Conservation (phyloP, 805 yeast genomes). For the Starmerella floricola region DNA sequence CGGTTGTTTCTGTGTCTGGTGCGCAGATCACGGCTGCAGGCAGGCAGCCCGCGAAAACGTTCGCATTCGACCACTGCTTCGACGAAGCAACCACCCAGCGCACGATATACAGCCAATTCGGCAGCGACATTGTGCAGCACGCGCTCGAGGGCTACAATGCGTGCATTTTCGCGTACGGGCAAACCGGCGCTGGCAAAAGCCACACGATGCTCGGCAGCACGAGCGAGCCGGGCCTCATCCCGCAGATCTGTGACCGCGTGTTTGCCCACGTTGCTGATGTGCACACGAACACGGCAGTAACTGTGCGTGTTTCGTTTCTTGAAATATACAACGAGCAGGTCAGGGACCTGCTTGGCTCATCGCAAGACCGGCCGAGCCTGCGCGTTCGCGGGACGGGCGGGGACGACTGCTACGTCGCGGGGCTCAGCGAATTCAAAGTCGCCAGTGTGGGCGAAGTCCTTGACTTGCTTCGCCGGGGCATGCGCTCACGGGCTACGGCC, state of each 20-base stretch:
- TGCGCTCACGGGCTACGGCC: conserved; percentile 50
- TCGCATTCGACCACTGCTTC: conserved; percentile 42
- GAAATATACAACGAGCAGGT: conserved; percentile 74
- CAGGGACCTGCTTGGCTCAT: conserved; percentile 40
- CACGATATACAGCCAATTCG: conserved; percentile 42
- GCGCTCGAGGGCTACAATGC: conserved; percentile 60
- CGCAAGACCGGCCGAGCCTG: conserved; percentile 24
- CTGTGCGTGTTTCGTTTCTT: conserved; percentile 47
- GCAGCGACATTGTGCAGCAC: conserved; percentile 48
- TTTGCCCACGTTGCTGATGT: conserved; percentile 35
- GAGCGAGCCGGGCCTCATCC: conserved; percentile 51
- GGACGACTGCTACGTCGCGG: conserved; percentile 63
- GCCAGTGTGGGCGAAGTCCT: conserved; percentile 40
- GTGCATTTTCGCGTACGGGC: conserved; percentile 68
- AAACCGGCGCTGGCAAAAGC: conserved; percentile 76
- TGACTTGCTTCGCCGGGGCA: conserved; percentile 40
- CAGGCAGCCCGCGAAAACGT: conserved; percentile 26
- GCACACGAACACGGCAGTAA: conserved; percentile 31
- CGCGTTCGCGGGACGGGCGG: conserved; percentile 54
- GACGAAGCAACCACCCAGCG: conserved; percentile 37
- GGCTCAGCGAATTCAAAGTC: conserved; percentile 42
- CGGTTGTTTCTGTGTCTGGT: conserved; percentile 22
- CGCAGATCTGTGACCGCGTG: conserved; percentile 44
- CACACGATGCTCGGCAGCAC: conserved; percentile 63
- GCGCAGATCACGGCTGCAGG: conserved; percentile 18